Conservation (phyloP, 768 basidiomycete genomes). For the Plicaturopsis crispa region DNA sequence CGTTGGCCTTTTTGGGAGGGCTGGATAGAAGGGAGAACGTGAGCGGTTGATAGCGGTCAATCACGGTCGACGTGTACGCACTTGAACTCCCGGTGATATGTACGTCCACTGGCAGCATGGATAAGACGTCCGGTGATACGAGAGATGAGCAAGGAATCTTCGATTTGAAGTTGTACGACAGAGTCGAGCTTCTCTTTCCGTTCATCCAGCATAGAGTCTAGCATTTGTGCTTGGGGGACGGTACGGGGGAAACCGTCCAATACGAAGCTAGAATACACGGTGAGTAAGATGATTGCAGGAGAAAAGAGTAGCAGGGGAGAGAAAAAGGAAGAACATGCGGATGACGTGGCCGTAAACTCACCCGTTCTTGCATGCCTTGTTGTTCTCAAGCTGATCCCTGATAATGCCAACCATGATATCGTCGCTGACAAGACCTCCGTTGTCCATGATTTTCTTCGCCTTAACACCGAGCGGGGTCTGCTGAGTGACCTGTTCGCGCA, state of each 20-base stretch:
- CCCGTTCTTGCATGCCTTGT: conserved; percentile 93
- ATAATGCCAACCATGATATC: conserved; percentile 99
- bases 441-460: conserved; percentile 98
- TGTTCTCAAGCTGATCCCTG: conserved; percentile 89
- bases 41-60: neutral
- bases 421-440: conserved; percentile 90
- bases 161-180: conserved; percentile 88
- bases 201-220: conserved; percentile 79
- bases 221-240: conserved; percentile 92
- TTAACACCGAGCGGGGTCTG: conserved; percentile 84
- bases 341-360: conserved; percentile 32
- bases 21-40: conserved; percentile 30
- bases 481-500: conserved; percentile 84
- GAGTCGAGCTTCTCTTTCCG: conserved; percentile 87
- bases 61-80: conserved; percentile 31
- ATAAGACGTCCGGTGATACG: conserved; percentile 96
- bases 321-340: conserved; percentile 1
- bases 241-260: conserved; percentile 99
- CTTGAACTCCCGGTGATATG: conserved; percentile 95
- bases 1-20: conserved; percentile 94
- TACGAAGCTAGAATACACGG: conserved; percentile 63
- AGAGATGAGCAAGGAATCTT: conserved; percentile 92
- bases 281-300: neutral
- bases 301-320: neutral
- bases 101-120: conserved; percentile 82